Conservation (phyloP, 805 yeast genomes). For the Ogataea pignaliae region DNA sequence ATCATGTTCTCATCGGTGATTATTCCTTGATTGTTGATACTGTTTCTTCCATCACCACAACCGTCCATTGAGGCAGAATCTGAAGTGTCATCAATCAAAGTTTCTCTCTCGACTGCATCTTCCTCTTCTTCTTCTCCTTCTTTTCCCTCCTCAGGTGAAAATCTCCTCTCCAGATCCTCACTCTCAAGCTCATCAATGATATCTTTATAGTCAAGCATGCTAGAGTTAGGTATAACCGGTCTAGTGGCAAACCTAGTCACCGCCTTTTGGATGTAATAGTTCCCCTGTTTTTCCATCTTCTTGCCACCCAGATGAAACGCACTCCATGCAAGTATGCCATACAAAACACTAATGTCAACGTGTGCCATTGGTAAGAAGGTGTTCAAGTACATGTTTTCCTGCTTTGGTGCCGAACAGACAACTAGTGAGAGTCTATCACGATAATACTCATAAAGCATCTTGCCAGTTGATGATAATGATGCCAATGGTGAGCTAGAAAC, state of each 20-base stretch:
- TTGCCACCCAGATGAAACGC: slow-evolving; percentile 46
- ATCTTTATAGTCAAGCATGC: slow-evolving; percentile 9
- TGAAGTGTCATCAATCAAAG: slow-evolving; percentile 3
- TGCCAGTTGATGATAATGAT: slow-evolving; percentile 31
- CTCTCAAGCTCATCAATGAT: slow-evolving; percentile 25
- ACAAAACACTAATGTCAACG: slow-evolving; percentile 44
- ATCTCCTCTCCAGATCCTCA: slow-evolving; percentile 27
- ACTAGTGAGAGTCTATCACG: slow-evolving; percentile 38
- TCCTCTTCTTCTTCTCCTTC: background rate
- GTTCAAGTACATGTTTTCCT: slow-evolving; percentile 46
- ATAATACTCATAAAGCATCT: slow-evolving; percentile 44
- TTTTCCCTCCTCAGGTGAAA: background rate
- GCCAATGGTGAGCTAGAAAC: slow-evolving; percentile 24
- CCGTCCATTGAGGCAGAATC: slow-evolving; percentile 5
- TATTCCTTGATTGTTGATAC: slow-evolving; percentile 5
- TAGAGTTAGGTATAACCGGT: slow-evolving; percentile 25
- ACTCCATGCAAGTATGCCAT: slow-evolving; percentile 52
- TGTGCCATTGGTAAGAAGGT: slow-evolving; percentile 55
- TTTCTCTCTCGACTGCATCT: background rate
- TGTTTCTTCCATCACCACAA: slow-evolving; percentile 6
- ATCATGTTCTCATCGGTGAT: slow-evolving; percentile 26
- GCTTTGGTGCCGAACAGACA: slow-evolving; percentile 46
- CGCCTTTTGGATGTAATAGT: slow-evolving; percentile 43
- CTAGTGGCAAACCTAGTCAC: slow-evolving; percentile 36
- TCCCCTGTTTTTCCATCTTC: slow-evolving; percentile 43